Base-by-base conservation (phyloP, 2,329 filamentous ascomycete genomes). In the Fusarium sp. region DNA sequence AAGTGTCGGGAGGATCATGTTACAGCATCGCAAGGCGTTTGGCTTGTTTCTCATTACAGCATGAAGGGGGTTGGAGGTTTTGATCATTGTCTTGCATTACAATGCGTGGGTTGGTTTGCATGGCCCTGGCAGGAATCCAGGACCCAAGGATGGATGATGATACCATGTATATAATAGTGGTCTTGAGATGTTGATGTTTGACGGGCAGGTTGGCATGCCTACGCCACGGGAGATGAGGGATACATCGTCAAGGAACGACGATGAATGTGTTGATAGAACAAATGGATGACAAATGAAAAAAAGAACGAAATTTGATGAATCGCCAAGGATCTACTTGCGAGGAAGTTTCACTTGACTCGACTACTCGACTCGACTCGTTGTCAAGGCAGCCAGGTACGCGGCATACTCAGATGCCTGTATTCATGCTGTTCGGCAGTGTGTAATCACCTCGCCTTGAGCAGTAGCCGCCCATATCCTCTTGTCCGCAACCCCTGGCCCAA, bases 1-100 rank as follows among this genome's bases (percentile, higher is more conserved):
- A 44, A 29, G 51, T 40, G 64, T 62, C 40, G 27, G 58, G 31
- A 60, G 58, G 31, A 61, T 67, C 60, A 63, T 61, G 44, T 36
- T 58, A 69, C 68, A 67, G 59, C 69, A 75, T 65, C 66, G 65
- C 56, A 64, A 44, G 71, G 73, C 64, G 73, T 73, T 73, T 64
- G 46, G 58, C 46, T 58, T 53, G 46, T 16, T 55, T 59, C 23
- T 11, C 31, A 20, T 49, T 49, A 27, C 23, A 27, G 23, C 6
- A 36, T 34, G 40, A 49, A 16, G 50, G 46, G 53, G 53, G 42
- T 58, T 65, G 34, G 57, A 42, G 57, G 34, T 50, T 34, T 61
- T 58, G 11, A 42, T 65, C 20, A 34, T 67, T 56, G 34, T 62
- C 34, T 62, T 58, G 64, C 56, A 65, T 74, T 51, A 63, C 44